phyloP scores from a whole-genome alignment of 1,284 basidiomycete species.

The Mycena sp. region DNA sequence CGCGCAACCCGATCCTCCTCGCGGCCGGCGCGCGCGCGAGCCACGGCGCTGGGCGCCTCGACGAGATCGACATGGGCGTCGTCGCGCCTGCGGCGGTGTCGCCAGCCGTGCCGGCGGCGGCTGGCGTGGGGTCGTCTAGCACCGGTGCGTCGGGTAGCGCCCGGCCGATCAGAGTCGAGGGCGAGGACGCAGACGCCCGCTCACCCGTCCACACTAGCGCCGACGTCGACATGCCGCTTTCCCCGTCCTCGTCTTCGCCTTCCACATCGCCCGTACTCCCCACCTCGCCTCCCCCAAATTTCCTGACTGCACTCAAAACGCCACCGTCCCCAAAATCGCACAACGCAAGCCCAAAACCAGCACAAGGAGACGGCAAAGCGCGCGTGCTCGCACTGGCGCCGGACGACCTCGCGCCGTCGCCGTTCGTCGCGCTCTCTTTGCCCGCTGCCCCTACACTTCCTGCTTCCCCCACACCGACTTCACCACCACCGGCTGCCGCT shows the following conservation, averaged over 20 bases:
- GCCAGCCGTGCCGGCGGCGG: background rate
- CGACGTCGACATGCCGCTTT: too few species aligned
- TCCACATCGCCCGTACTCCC: background rate
- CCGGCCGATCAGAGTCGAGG: too few species aligned
- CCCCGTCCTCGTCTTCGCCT: background rate
- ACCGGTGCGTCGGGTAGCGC: background rate
- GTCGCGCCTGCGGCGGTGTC: too few species aligned
- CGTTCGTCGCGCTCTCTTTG: conserved; percentile 7
- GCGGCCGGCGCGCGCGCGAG: conserved; percentile 21
- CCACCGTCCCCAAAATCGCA: too few species aligned
- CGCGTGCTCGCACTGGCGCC: too few species aligned
- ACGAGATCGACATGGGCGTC: conserved; percentile 31
- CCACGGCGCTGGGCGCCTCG: conserved; percentile 22
- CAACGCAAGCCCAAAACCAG: too few species aligned
- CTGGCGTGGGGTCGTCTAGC: background rate
- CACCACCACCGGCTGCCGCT: too few species aligned
- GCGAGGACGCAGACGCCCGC: too few species aligned
- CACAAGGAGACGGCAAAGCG: background rate
- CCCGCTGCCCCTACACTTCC: too few species aligned
- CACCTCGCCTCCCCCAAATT: background rate
- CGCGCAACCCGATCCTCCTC: conserved; percentile 2
- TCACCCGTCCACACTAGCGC: too few species aligned
- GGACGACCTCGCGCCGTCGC: conserved; percentile 26
- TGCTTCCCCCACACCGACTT: too few species aligned
- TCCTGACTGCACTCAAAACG: too few species aligned